phyloP scores from a whole-genome alignment of 2,329 filamentous ascomycete species.

The Monilinia fructicola region DNA sequence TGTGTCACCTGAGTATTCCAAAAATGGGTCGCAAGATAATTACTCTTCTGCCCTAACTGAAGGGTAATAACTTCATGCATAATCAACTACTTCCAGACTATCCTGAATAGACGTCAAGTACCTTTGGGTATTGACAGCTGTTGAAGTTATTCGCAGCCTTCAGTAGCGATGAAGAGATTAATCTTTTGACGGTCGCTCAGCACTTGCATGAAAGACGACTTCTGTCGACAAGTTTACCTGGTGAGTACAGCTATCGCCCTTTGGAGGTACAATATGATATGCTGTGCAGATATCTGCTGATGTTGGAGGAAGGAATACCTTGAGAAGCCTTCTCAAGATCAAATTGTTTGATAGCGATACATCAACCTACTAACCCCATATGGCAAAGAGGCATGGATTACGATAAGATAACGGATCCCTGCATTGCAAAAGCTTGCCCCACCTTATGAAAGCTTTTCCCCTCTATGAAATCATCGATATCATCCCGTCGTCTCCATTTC shows the following conservation, averaged over 20 bases:
- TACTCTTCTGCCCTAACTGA: slow-evolving; percentile 89
- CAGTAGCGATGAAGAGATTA: slow-evolving; percentile 1
- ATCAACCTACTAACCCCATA: slow-evolving; percentile 7
- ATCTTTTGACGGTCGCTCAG: slow-evolving; percentile 3
- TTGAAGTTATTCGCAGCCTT: slow-evolving; percentile 3
- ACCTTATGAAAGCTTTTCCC: slow-evolving; percentile 16
- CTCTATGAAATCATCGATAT: no score
- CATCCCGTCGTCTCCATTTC: background rate
- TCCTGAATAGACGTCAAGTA: background rate
- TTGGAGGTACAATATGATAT: background rate
- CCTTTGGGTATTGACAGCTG: slow-evolving; percentile 7
- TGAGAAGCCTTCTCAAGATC: background rate
- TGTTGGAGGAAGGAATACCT: background rate
- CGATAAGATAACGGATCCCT: slow-evolving; percentile 19
- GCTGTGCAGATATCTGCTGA: background rate
- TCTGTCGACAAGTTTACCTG: slow-evolving; percentile 3
- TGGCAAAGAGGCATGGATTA: background rate
- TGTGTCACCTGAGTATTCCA: slow-evolving; percentile 82
- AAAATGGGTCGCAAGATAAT: slow-evolving; percentile 93
- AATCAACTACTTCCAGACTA: background rate
- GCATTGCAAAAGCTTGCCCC: background rate
- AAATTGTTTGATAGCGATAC: slow-evolving; percentile 14
- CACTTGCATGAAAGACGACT: slow-evolving; percentile 18
- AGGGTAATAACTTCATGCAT: slow-evolving; percentile 97
- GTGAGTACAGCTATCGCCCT: background rate